Evolutionary conservation across 805 yeast genomes (phyloP).

Genomic region (Diddensiella santjacobensis): DNA sequence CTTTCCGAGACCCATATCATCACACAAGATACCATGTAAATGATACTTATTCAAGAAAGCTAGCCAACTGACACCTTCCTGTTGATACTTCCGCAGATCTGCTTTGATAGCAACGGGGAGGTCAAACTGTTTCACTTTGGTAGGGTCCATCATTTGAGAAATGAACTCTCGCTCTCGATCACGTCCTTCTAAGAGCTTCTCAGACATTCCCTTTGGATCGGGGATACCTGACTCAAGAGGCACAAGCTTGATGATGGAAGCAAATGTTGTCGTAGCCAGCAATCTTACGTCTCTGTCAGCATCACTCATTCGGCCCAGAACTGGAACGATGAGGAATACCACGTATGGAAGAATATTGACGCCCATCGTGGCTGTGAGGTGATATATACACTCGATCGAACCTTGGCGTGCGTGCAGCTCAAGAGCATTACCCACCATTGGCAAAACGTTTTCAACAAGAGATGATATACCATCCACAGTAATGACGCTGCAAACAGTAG

Average conservation of each 20-base stretch:
- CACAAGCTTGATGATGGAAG: slow-evolving; percentile 88
- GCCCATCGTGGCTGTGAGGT: slow-evolving; percentile 81
- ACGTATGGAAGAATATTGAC: slow-evolving; percentile 87
- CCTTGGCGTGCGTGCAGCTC: slow-evolving; percentile 79
- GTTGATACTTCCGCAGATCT: slow-evolving; percentile 89
- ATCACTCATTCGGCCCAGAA: slow-evolving; percentile 97
- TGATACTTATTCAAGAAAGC: slow-evolving; percentile 93
- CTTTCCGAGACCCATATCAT: slow-evolving; percentile 99
- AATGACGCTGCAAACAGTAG: slow-evolving; percentile 65
- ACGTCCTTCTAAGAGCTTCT: slow-evolving; percentile 77
- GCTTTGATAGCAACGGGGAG: slow-evolving; percentile 92
- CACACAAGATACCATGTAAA: slow-evolving; percentile 95
- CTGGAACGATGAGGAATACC: slow-evolving; percentile 92
- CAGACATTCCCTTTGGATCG: slow-evolving; percentile 89
- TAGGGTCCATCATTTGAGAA: slow-evolving; percentile 96
- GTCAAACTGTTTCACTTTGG: slow-evolving; percentile 80
- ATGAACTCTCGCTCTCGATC: slow-evolving; percentile 92
- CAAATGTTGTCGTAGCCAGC: slow-evolving; percentile 93
- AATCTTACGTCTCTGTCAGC: slow-evolving; percentile 82
- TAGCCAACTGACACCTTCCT: slow-evolving; percentile 98
- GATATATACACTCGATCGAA: slow-evolving; percentile 86
- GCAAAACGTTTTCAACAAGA: slow-evolving; percentile 72
- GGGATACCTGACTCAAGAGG: slow-evolving; percentile 97
- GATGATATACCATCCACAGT: slow-evolving; percentile 73
- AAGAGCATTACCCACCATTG: slow-evolving; percentile 75